Evolutionary conservation across 331 rosid species (phyloP), one percentile per base, ranked within the genome.

Genomic region (Spiraea crenata): DNA sequence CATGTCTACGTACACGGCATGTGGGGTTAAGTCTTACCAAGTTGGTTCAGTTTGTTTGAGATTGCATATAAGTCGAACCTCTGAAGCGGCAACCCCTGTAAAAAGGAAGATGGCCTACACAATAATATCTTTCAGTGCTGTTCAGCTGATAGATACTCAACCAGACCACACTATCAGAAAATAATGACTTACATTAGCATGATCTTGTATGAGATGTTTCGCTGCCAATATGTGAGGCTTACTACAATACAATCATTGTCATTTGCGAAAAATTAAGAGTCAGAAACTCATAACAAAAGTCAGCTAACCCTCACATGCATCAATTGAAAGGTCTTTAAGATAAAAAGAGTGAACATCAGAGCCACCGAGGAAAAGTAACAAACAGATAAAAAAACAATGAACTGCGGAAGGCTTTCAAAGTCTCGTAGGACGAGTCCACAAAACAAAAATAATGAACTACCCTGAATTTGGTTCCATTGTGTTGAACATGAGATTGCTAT

Each of bases 41-140:
- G 95, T 63, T 13, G 97, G 89, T 77, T 93, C 96, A 67, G 91
- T n/a, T n/a, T n/a, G n/a, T n/a, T n/a, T n/a, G n/a, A n/a, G n/a
- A n/a, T n/a, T n/a, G n/a, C n/a, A n/a, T n/a, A n/a, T n/a, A n/a
- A n/a, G n/a, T n/a, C n/a, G n/a, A 76, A 89, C 90, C 81, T 93
- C 99, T 5, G 99, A 93, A 71, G 95, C 54, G 20, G 82, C 96
- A 65, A 60, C 65, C 25, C 96, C 99, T 87, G 72, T 7, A 69
- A 61, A 58, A 57, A 77, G 57, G 65, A 62, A 38, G 40, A 19
- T 11, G n/a, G 17, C 63, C 41, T 13, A 50, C 25, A 35, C 39
- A 50, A 73, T 40, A 77, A 52, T 69, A 3, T 57, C 42, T 46
- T 39, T 16, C 12, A 46, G 63, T 58, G 42, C 25, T 61, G 54